phyloP scores from a whole-genome alignment of 305 asterid species.

The Solanum hybrid region DNA sequence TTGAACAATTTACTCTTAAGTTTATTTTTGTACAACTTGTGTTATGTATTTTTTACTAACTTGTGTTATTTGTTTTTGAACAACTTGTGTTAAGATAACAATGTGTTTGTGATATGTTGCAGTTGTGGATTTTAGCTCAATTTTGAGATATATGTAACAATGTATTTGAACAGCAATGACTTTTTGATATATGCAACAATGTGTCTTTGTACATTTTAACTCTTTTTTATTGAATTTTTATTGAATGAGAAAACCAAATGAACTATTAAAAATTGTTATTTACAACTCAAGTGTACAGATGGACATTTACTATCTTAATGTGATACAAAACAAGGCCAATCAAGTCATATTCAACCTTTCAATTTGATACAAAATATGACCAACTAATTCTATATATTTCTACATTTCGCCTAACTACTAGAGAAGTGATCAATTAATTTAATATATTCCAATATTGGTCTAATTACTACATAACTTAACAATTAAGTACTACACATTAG shows the following conservation, averaged over 20 bases:
- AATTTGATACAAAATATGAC: neutral
- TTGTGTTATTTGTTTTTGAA: neutral
- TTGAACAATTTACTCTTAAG: neutral
- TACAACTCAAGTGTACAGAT: neutral
- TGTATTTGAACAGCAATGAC: too few relatives aligned
- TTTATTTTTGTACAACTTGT: neutral
- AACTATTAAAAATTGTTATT: neutral
- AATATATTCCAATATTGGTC: neutral
- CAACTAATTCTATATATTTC: neutral
- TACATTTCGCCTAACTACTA: too few relatives aligned
- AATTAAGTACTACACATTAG: too few relatives aligned
- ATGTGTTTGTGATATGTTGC: neutral
- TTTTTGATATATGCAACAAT: too few relatives aligned
- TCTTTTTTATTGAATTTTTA: neutral
- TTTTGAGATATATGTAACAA: too few relatives aligned
- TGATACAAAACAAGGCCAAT: neutral
- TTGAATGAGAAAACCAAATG: neutral
- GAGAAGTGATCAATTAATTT: too few relatives aligned
- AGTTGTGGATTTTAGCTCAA: neutral
- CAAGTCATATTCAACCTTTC: neutral
- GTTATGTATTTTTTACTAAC: neutral
- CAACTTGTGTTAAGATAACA: neutral
- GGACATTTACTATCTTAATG: too few relatives aligned
- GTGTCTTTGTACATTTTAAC: neutral
- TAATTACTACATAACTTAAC: neutral